phyloP scores from a whole-genome alignment of 2,329 filamentous ascomycete genomes.

The Cytospora mali region DNA sequence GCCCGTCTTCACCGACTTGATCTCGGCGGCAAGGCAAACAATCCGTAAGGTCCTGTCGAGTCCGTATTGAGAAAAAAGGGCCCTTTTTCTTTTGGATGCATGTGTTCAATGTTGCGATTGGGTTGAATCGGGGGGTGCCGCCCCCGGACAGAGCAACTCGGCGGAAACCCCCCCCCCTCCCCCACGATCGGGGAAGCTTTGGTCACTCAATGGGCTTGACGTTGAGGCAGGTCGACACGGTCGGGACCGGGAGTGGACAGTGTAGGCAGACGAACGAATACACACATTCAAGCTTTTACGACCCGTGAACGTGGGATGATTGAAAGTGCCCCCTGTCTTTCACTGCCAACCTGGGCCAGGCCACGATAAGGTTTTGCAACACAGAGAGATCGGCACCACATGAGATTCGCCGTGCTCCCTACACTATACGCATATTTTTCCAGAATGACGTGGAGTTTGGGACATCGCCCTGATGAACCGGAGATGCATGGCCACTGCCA shows the following conservation, averaged over 20 bases:
- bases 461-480: no score
- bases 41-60: no score
- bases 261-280: not conserved
- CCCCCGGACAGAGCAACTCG: no score
- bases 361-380: not conserved
- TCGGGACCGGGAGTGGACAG: no score
- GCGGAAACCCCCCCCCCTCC: no score
- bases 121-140: no score
- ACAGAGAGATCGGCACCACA: constrained; percentile 4
- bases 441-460: no score
- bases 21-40: not conserved
- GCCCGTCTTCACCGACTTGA: not conserved
- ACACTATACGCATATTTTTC: no score
- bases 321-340: constrained; percentile 8
- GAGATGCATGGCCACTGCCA: not conserved
- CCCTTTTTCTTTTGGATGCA: not conserved
- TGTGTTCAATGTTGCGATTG: not conserved
- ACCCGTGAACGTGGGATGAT: not conserved
- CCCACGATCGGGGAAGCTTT: not conserved
- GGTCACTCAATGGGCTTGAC: not conserved
- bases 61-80: no score
- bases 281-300: not conserved
- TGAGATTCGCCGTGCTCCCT: not conserved
- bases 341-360: constrained; percentile 6
- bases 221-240: no score